Base-by-base conservation (phyloP, 805 yeast species). In the Candida golubevii region DNA sequence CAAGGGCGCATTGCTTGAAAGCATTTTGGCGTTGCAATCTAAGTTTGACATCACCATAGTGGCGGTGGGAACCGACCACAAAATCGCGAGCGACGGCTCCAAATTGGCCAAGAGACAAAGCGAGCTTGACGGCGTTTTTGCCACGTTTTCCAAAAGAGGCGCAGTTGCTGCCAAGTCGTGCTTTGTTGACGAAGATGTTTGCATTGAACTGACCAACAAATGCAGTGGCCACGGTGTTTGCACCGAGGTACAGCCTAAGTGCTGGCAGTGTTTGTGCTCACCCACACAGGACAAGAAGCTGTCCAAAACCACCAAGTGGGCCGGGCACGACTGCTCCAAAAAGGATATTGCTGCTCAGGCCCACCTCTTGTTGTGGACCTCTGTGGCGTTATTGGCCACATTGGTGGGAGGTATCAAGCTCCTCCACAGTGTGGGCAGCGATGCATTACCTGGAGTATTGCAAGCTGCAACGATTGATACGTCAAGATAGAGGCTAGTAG, bases 341-440 rank as follows among this genome's bases (percentile, higher is more conserved):
- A 72, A 71, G 55, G 90, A 86, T 56, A 73, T 84, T 47, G 74
- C 85, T 36, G 72, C 77, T 4, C 80, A 80, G 62, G 80, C 85
- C 54, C 79, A 85, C 57, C 71, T 85, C 55, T 70, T 85, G 51
- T 75, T 84, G 55, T 85, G 91, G 88, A 73, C 86, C 2, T 63
- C 75, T 10, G 50, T 83, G 10, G 76, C 72, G 3, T 61, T 82
- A 41, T 39, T 71, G 31, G 62, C 68, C 8, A 62, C 77, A 15
- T 65, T 79, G 38, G 78, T 63, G 33, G 71, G 67, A 7, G 85
- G 83, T 33, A 61, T 82, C 47, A 72, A 74, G 54, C 71, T 84
- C 46, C 63, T 84, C 59, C 60, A 63, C 44, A 58, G 69, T 32
- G 68, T 81, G 48, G 89, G 87, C 14, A 62, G 63, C 53, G 83